Base-by-base conservation (phyloP, 176 grass and related monocot genomes). In the Aegilops umbellulata region DNA sequence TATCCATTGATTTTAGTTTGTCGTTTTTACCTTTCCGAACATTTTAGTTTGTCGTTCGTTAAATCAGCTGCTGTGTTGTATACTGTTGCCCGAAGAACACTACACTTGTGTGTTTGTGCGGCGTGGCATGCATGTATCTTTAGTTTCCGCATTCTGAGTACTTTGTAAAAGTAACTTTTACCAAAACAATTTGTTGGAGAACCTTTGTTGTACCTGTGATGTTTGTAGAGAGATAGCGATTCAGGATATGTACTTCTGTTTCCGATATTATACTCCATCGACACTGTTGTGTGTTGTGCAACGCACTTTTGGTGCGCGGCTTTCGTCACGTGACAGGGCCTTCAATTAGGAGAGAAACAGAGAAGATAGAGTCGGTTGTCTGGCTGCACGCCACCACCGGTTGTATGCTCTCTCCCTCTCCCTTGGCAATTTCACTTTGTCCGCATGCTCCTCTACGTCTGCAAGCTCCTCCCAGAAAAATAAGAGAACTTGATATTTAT, bases 61-160 rank as follows among this genome's bases (percentile, higher is more conserved):
- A 16, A 69, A 41, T 46, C 44, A 74, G 70, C 7, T 74, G 39
- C 39, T 73, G 69, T 74, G 71, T 75, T 75, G 72, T 75, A 51
- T 75, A 51, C 47, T 51, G 19, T 51, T 51, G 72, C 72, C 42
- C 41, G 24, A 29, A 10, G 24, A 51, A 51, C 72, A 75, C 39
- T 42, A 42, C 72, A 75, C 42, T 46, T 19, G 24, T 27, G 16
- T 35, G 31, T 19, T 42, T 49, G 13, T 27, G 69, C n/a, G 71
- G 71, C 71, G 71, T 51, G 72, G 72, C 42, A 75, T 75, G 72
- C 72, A 75, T 75, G 72, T 75, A 75, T 25, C 24, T 75, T 75
- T 75, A 29, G 19, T 51, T 51, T 17, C 72, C 72, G 47, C 49
- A 44, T 49, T 75, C 24, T 25, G 72, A 75, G 42, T 75, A 75